Percentiles rank a stretch among this genome's conserved stretches.
Evolutionary conservation across 2,329 filamentous ascomycete genomes (phyloP).

Genomic region (Graphilbum fragrans): DNA sequence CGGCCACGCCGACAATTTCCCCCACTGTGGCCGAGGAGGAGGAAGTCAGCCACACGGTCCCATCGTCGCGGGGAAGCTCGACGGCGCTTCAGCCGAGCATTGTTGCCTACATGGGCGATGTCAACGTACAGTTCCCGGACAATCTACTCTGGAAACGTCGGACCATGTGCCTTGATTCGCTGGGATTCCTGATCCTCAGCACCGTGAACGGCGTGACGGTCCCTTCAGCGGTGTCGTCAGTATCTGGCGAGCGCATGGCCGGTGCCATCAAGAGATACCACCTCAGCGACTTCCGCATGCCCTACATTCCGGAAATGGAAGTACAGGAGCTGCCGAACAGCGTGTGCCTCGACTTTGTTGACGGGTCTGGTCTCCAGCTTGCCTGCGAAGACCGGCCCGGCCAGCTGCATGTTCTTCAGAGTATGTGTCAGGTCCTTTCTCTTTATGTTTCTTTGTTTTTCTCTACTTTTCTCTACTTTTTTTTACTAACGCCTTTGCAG

Average conservation of each 20-base stretch:
- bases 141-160: constrained; percentile 93
- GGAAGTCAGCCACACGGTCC: constrained; percentile 14
- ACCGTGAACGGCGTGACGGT: constrained; percentile 44
- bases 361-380: constrained; percentile 49
- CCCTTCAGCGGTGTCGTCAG: constrained; percentile 12
- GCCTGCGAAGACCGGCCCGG: constrained; percentile 51
- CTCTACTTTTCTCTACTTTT: background rate
- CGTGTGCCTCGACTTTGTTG: constrained; percentile 48
- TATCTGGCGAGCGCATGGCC: constrained; percentile 31
- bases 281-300: constrained; percentile 68
- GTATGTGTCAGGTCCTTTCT: constrained; percentile 26
- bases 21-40: constrained; percentile 40
- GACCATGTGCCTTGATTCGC: constrained; percentile 71
- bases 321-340: constrained; percentile 88
- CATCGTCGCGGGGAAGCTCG: constrained; percentile 5
- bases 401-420: constrained; percentile 40
- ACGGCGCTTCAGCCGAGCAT: constrained; percentile 24
- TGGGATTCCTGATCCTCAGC: constrained; percentile 73
- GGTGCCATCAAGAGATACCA: constrained; percentile 63
- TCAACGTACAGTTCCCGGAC: constrained; percentile 96
- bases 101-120: constrained; percentile 66
- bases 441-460: too few relatives aligned
- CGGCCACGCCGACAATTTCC: constrained; percentile 30
- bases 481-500: constrained; percentile 12
- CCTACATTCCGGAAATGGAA: constrained; percentile 79